A percentile compares a stretch with the other conserved stretches of the same genome.
These are phyloP conservation scores for Gentiana dahurica DNA, from an alignment of 257 asterid species.

Conservation along the genomic window DNA sequence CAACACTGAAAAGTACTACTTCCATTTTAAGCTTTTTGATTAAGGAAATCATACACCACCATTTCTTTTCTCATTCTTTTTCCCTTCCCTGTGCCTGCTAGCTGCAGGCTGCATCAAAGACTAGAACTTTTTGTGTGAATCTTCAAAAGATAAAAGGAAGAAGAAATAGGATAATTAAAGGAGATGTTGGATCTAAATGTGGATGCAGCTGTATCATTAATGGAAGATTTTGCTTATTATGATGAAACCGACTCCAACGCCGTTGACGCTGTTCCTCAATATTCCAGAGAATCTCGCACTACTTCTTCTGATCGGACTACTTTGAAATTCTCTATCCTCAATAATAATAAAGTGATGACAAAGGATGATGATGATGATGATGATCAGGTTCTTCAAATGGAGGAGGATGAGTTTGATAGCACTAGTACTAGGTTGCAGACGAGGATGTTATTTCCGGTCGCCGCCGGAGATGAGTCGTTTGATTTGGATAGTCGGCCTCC, in stretches of 20 bases:
- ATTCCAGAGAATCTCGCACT: constrained; percentile 47
- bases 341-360: constrained; percentile 19
- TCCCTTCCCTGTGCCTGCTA: too few relatives aligned
- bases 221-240: constrained; percentile 18
- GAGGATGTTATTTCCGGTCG: constrained; percentile 50
- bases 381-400: too few relatives aligned
- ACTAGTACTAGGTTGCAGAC: not conserved
- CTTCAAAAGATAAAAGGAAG: too few relatives aligned
- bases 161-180: too few relatives aligned
- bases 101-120: too few relatives aligned
- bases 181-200: constrained; percentile 2
- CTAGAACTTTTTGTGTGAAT: too few relatives aligned
- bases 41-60: too few relatives aligned
- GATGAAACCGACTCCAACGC: constrained; percentile 29
- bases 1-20: too few relatives aligned
- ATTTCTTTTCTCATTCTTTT: too few relatives aligned
- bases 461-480: constrained; percentile 2
- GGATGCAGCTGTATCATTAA: constrained; percentile 32
- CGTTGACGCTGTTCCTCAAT: not conserved
- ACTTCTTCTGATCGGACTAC: constrained; percentile 37
- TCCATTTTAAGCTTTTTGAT: too few relatives aligned
- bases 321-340: constrained; percentile 64
- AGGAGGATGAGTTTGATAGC: too few relatives aligned
- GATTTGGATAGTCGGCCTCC: constrained; percentile 9
- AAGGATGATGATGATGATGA: constrained; percentile 17